Conservation (phyloP, 352 stramenopile species). For the Phytophthora aleatoria region DNA sequence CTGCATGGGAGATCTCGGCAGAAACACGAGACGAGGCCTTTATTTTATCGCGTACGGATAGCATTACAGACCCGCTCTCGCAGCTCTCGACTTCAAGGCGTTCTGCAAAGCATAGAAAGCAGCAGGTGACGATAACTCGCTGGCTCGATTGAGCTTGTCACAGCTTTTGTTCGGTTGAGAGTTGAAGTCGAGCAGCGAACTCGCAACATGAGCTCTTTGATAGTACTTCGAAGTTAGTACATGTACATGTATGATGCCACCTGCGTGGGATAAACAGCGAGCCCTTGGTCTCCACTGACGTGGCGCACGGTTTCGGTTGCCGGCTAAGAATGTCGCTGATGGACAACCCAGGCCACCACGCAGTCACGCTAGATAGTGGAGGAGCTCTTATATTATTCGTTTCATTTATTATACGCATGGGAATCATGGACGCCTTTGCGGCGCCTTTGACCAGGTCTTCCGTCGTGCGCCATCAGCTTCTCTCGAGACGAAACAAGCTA, state of each 20-base stretch:
- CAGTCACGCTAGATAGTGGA: slow-evolving; percentile 6
- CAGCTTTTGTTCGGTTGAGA: slow-evolving; percentile 5
- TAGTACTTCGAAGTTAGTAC: too few species aligned
- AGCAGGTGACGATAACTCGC: slow-evolving; percentile 16
- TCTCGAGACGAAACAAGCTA: slow-evolving; percentile 30
- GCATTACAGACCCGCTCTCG: slow-evolving; percentile 11
- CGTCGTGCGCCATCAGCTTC: slow-evolving; percentile 26
- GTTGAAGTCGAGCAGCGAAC: slow-evolving; percentile 17
- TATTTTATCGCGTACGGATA: slow-evolving; percentile 6
- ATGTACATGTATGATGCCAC: too few species aligned
- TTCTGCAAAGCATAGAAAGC: slow-evolving; percentile 22
- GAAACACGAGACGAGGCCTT: slow-evolving; percentile 21
- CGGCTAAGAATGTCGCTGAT: background rate
- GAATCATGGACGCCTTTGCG: slow-evolving; percentile 15
- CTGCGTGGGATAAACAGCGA: too few species aligned
- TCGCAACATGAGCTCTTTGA: background rate
- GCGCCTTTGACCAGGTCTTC: slow-evolving; percentile 17
- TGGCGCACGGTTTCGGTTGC: background rate
- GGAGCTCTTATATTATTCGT: slow-evolving; percentile 37
- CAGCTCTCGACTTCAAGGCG: slow-evolving; percentile 6
- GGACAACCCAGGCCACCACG: background rate
- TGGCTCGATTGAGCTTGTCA: slow-evolving; percentile 20
- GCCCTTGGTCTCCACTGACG: background rate
- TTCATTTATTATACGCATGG: slow-evolving; percentile 42
- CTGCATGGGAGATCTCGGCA: slow-evolving; percentile 5